These are phyloP conservation scores for Isabelozyma pseudorhagii DNA, from an alignment of 805 yeast genomes.

Conservation along the genomic window DNA sequence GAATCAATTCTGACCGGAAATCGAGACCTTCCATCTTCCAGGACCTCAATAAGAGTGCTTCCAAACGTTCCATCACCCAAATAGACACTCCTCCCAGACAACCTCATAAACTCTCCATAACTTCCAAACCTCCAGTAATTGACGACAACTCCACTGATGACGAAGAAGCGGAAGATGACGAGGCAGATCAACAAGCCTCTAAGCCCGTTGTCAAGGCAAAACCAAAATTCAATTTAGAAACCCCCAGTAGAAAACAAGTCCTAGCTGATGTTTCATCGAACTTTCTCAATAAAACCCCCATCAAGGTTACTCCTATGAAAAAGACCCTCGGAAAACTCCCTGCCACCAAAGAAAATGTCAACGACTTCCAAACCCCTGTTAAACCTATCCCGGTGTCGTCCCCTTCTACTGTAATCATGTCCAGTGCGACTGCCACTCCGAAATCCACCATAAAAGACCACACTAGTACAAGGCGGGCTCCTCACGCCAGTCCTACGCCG, in stretches of 20 bases:
- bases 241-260: constrained; percentile 31
- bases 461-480: not conserved
- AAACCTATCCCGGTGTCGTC: constrained; percentile 31
- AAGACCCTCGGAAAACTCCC: constrained; percentile 1
- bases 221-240: constrained; percentile 15
- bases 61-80: constrained; percentile 32
- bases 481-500: constrained; percentile 40
- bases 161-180: constrained; percentile 13
- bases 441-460: constrained; percentile 1
- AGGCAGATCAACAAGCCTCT: constrained; percentile 7
- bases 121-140: constrained; percentile 7
- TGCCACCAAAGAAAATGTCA: constrained; percentile 5
- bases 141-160: constrained; percentile 5
- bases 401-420: constrained; percentile 41
- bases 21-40: constrained; percentile 15
- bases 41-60: constrained; percentile 24
- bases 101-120: constrained; percentile 25
- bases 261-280: constrained; percentile 15
- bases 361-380: constrained; percentile 30
- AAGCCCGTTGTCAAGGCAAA: constrained; percentile 1
- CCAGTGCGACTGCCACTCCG: constrained; percentile 23
- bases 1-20: constrained; percentile 9
- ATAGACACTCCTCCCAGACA: constrained; percentile 38
- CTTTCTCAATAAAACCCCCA: constrained; percentile 1
- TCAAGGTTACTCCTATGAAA: constrained; percentile 4